Base-by-base conservation (phyloP, 345 rosid genomes). In the Acer campestre region DNA sequence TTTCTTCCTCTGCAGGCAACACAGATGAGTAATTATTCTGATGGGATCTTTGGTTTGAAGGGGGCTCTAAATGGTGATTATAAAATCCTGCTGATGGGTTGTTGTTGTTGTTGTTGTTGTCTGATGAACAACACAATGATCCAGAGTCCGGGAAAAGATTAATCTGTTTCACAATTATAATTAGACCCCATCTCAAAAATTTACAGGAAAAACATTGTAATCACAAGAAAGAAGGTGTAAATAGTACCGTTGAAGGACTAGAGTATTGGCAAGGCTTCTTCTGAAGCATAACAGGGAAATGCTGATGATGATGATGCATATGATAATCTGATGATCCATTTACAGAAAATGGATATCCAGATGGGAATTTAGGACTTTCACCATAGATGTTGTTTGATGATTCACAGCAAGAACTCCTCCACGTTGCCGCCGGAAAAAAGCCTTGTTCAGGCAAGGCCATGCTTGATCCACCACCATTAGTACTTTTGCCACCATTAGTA, bases 41-140 rank as follows among this genome's bases (percentile, higher is more conserved):
- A 77, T 66, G 56, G 7, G 82, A 75, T 69, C 75, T 79, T 86
- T 89, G 97, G 91, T 72, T 85, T 84, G 90, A 84, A 90, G 90
- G 94, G 80, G 89, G 91, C 90, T 90, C 94, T 75, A 44, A 18
- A 42, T 74, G 77, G 66, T 78, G 78, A 83, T 35, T 35, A 35
- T 76, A 80, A 68, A 78, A 70, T 59, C 84, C 91, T 68, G 80
- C 80, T 35, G 87, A 62, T 59, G 77, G 65, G 70, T 79, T 74
- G 6, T 35, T 35, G 38, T 35, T 74, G 1, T 35, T 35, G 38
- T 35, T 35, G 38, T 35, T 31, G 35, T 31, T 31, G 27, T 79
- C 75, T 22, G 85, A 68, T 40, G 80, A 55, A 40, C 84, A 55
- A 29, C 84, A 77, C 29, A 79, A 61, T 12, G 75, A 13, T 42